Evolutionary conservation across 2,329 filamentous ascomycete genomes (phyloP).

Genomic region (Fusarium clavum): DNA sequence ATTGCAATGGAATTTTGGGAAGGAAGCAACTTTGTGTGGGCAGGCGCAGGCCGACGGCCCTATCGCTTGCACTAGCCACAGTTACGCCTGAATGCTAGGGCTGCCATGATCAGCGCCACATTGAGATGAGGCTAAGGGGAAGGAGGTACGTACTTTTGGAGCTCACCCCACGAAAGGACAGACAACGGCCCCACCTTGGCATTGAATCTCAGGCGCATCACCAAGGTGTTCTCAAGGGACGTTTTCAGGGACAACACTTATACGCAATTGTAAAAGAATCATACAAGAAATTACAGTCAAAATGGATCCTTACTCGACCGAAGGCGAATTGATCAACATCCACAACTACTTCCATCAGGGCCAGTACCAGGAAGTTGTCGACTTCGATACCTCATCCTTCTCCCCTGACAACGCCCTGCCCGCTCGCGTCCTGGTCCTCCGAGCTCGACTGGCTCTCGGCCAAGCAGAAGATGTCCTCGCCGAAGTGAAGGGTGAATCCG

Average conservation of each 20-base stretch:
- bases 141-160: slow-evolving; percentile 31
- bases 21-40: slow-evolving; percentile 55
- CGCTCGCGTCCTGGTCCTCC: slow-evolving; percentile 81
- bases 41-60: slow-evolving; percentile 40
- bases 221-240: slow-evolving; percentile 49
- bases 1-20: slow-evolving; percentile 56
- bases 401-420: slow-evolving; percentile 81
- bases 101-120: slow-evolving; percentile 40
- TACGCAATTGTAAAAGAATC: slow-evolving; percentile 21
- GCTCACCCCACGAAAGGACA: slow-evolving; percentile 44
- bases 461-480: slow-evolving; percentile 79
- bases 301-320: slow-evolving; percentile 78
- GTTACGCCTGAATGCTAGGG: slow-evolving; percentile 42
- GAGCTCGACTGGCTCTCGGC: slow-evolving; percentile 85
- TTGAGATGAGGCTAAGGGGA: slow-evolving; percentile 34
- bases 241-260: slow-evolving; percentile 32
- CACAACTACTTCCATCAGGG: slow-evolving; percentile 80
- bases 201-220: slow-evolving; percentile 44
- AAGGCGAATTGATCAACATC: slow-evolving; percentile 78
- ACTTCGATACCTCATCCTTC: slow-evolving; percentile 85
- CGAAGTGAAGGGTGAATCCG: slow-evolving; percentile 72
- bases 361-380: slow-evolving; percentile 86
- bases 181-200: slow-evolving; percentile 44
- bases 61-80: slow-evolving; percentile 44
- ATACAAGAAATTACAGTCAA: slow-evolving; percentile 45